Percentiles rank a stretch among this genome's conserved stretches.
phyloP scores from a whole-genome alignment of 208 protist species.

The Acanthamoeba castellanii region DNA sequence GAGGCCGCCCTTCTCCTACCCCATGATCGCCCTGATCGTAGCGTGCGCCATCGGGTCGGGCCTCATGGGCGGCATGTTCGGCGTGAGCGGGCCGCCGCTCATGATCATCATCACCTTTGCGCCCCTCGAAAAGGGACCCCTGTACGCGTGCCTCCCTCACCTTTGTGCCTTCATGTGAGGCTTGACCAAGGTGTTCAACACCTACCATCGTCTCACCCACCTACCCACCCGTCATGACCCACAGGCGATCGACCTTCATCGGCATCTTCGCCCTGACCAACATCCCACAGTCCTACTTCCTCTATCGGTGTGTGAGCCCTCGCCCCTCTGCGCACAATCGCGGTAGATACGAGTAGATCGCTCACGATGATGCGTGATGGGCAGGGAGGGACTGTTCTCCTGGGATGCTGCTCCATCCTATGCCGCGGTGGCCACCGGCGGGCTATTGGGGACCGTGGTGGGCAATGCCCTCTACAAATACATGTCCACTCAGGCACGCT shows the following conservation, averaged over 20 bases:
- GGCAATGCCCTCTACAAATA: slow-evolving; percentile 23
- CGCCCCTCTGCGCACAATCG: neutral
- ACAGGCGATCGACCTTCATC: slow-evolving; percentile 16
- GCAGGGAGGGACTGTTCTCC: neutral
- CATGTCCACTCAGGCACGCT: slow-evolving; percentile 30
- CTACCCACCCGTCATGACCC: neutral
- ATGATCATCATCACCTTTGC: slow-evolving; percentile 49
- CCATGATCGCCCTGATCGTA: slow-evolving; percentile 2
- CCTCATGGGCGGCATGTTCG: slow-evolving; percentile 32
- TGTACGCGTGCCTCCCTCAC: neutral
- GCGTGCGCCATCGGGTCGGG: neutral
- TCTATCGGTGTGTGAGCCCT: neutral
- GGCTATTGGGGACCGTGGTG: neutral
- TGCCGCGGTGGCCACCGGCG: slow-evolving; percentile 6
- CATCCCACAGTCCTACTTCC: slow-evolving; percentile 43
- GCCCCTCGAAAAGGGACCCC: slow-evolving; percentile 30
- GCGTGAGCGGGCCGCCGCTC: slow-evolving; percentile 9
- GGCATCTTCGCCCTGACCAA: slow-evolving; percentile 13
- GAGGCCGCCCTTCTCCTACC: neutral
- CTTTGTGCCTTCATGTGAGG: neutral
- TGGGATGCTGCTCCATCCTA: slow-evolving; percentile 5
- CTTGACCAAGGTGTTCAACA: neutral
- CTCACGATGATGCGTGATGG: too few relatives aligned
- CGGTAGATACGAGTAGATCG: neutral
- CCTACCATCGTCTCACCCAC: neutral